Conservation (phyloP, 1,139 yeast species). For the Spathaspora sp. region DNA sequence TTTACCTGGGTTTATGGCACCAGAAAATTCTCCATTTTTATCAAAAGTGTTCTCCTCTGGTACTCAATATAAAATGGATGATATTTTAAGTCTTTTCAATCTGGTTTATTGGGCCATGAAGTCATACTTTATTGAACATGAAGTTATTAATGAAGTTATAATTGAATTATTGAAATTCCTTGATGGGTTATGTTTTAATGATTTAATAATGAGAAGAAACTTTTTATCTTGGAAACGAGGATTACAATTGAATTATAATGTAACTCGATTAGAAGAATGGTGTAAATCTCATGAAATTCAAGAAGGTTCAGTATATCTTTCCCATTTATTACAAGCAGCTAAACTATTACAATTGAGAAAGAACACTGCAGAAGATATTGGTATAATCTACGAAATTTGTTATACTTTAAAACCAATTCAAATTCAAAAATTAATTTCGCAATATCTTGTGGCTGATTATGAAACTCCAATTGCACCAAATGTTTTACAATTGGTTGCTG, state of each 20-base stretch:
- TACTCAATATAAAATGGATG: conserved; percentile 90
- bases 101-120: conserved; percentile 93
- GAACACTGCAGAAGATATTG: conserved; percentile 86
- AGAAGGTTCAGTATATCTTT: conserved; percentile 85
- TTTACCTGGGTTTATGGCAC: conserved; percentile 93
- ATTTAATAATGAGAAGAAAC: conserved; percentile 90
- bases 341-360: conserved; percentile 90
- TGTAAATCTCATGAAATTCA: conserved; percentile 92
- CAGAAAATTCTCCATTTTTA: conserved; percentile 82
- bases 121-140: conserved; percentile 82
- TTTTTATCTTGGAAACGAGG: conserved; percentile 98
- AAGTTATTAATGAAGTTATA: conserved; percentile 82
- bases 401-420: conserved; percentile 92
- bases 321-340: conserved; percentile 91
- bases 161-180: conserved; percentile 82
- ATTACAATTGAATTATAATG: conserved; percentile 91
- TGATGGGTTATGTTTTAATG: conserved; percentile 94
- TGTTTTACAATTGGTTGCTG: conserved; percentile 81
- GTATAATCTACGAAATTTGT: conserved; percentile 91
- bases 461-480: conserved; percentile 91
- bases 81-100: conserved; percentile 84
- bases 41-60: conserved; percentile 77
- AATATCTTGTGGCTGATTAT: conserved; percentile 90
- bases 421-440: conserved; percentile 86
- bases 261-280: conserved; percentile 97